Conservation (phyloP, 2,329 filamentous ascomycete species). For the Ophiostoma populinum region DNA sequence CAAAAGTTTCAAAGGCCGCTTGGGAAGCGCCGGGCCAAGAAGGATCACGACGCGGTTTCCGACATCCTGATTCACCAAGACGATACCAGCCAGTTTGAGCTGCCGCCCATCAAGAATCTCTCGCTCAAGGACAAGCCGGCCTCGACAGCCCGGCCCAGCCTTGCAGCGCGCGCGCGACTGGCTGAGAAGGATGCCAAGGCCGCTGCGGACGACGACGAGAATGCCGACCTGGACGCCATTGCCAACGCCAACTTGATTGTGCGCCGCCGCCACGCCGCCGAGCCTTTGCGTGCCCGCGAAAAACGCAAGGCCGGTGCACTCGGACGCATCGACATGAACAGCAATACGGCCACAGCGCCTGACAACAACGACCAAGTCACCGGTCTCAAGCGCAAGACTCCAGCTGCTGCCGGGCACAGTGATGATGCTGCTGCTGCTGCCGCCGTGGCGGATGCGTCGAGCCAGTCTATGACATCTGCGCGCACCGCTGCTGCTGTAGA, state of each 20-base stretch:
- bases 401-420: neutral
- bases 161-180: neutral
- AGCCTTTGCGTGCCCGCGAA: constrained; percentile 6
- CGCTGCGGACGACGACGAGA: neutral
- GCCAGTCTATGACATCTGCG: constrained; percentile 29
- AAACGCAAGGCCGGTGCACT: neutral
- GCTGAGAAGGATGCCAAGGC: neutral
- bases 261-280: constrained; percentile 6
- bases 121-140: neutral
- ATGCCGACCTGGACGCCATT: neutral
- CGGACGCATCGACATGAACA: too few species aligned
- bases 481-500: constrained; percentile 36
- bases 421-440: constrained; percentile 1
- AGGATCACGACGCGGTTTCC: neutral
- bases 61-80: constrained; percentile 8
- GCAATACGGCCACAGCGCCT: too few species aligned
- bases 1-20: constrained; percentile 3
- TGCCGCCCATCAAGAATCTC: neutral
- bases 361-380: neutral
- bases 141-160: neutral
- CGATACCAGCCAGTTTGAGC: constrained; percentile 5
- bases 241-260: constrained; percentile 1
- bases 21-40: neutral
- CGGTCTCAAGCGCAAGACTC: neutral
- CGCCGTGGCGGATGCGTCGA: constrained; percentile 14